phyloP scores from a whole-genome alignment of 495 filamentous ascomycete genomes.

The Penicillium roqueforti region DNA sequence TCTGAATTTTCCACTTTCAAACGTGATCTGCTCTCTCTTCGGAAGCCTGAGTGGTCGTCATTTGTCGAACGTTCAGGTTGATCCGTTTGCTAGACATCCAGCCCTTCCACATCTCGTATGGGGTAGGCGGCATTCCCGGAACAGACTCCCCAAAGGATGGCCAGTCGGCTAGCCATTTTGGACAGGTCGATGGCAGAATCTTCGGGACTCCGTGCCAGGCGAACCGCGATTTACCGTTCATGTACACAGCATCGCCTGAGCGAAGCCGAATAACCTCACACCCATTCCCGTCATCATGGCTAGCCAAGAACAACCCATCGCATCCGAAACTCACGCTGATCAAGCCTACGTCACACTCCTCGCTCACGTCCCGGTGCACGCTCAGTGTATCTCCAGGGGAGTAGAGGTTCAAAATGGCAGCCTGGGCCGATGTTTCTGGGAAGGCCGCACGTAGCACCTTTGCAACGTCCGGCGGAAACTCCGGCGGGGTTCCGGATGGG shows the following conservation, averaged over 20 bases:
- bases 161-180: conserved; percentile 69
- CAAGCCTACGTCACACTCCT: conserved; percentile 67
- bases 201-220: conserved; percentile 95
- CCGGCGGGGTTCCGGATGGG: conserved; percentile 59
- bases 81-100: conserved; percentile 86
- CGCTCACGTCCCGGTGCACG: conserved; percentile 86
- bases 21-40: neutral
- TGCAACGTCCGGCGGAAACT: conserved; percentile 70
- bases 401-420: conserved; percentile 90
- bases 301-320: conserved; percentile 68
- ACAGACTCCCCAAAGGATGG: conserved; percentile 47
- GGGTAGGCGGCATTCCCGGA: conserved; percentile 16
- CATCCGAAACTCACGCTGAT: conserved; percentile 86
- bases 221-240: conserved; percentile 71
- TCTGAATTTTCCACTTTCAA: neutral
- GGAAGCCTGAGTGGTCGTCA: conserved; percentile 46
- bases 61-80: conserved; percentile 89
- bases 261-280: conserved; percentile 62
- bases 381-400: conserved; percentile 81
- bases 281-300: conserved; percentile 36
- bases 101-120: conserved; percentile 63
- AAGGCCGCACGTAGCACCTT: conserved; percentile 61
- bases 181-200: conserved; percentile 72
- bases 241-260: conserved; percentile 79
- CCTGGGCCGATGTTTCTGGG: conserved; percentile 68